A percentile compares a stretch with the other conserved stretches of the same genome.
These are phyloP conservation scores for Salmacisia buchloeana DNA, from an alignment of 1,284 basidiomycete genomes.

Conservation along the genomic window DNA sequence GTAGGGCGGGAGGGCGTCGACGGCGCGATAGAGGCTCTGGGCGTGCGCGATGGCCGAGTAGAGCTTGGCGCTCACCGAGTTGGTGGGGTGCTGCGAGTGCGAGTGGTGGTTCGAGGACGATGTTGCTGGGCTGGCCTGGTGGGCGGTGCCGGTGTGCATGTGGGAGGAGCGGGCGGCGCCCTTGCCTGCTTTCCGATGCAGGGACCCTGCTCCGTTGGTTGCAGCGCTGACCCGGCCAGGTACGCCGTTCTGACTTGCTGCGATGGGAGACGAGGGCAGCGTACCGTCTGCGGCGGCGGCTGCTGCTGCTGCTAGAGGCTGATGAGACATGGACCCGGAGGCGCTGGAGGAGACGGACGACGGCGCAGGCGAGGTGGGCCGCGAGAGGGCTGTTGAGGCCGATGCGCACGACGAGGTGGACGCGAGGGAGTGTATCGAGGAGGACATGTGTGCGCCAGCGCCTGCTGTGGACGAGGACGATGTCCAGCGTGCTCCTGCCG, in stretches of 20 bases:
- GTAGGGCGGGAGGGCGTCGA: constrained; percentile 29
- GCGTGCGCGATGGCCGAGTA: constrained; percentile 33
- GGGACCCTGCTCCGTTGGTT: no score
- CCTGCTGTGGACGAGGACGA: neutral
- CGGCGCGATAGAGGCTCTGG: constrained; percentile 31
- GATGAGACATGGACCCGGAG: neutral
- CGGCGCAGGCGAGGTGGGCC: constrained; percentile 34
- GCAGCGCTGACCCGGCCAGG: no score
- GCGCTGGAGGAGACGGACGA: constrained; percentile 14
- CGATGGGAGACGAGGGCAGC: neutral
- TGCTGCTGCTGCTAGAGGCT: neutral
- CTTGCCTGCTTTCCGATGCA: no score
- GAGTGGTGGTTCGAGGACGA: neutral
- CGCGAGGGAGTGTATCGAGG: neutral
- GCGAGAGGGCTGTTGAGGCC: constrained; percentile 20
- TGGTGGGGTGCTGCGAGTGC: neutral
- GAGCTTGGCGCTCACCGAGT: constrained; percentile 22
- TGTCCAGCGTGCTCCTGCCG: neutral
- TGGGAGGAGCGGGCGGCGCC: no score
- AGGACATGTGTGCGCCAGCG: no score
- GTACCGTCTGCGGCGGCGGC: neutral
- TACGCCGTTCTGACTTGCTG: neutral
- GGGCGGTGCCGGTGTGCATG: neutral
- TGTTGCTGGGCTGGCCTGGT: neutral
- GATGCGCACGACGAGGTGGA: neutral